phyloP scores from a whole-genome alignment of 192 early-diverging fungal species.

The Coemansia reversa region DNA sequence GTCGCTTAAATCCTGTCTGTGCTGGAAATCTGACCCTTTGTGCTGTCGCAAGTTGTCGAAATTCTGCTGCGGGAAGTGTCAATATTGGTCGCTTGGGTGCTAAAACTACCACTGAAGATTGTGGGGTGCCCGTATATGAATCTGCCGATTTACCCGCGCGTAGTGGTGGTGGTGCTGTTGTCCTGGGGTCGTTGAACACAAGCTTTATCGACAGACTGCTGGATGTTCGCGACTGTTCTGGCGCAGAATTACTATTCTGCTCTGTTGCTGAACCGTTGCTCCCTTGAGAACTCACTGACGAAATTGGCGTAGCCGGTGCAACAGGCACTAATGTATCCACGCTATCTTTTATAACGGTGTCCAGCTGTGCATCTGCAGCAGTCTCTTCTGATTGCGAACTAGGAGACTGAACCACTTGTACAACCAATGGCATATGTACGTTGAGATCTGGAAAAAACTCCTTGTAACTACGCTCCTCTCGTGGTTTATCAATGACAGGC shows the following conservation, averaged over 20 bases:
- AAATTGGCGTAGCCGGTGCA: conserved; percentile 4
- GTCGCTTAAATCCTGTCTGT: conserved; percentile 53
- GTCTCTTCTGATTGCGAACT: background rate
- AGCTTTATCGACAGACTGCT: conserved; percentile 40
- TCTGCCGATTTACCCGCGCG: conserved; percentile 29
- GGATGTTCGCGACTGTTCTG: conserved; percentile 20
- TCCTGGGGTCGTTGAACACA: conserved; percentile 33
- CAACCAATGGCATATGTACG: conserved; percentile 17
- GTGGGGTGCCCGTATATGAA: conserved; percentile 41
- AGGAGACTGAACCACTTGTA: conserved; percentile 3
- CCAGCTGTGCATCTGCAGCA: background rate
- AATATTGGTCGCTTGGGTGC: conserved; percentile 50
- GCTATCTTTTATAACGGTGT: background rate
- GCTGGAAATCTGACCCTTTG: background rate
- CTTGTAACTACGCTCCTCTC: conserved; percentile 81
- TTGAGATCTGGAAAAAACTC: conserved; percentile 84
- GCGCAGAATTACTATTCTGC: background rate
- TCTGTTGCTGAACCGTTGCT: background rate
- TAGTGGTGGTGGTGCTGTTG: conserved; percentile 13
- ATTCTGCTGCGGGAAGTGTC: conserved; percentile 34
- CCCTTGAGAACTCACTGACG: conserved; percentile 1
- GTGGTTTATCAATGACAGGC: conserved; percentile 60
- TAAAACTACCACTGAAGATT: conserved; percentile 46
- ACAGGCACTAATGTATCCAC: background rate
- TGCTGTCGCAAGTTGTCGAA: conserved; percentile 19